Evolutionary conservation across 345 rosid genomes (phyloP), one percentile per base, ranked within the genome.

Genomic region (Atalantia buxifolia): DNA sequence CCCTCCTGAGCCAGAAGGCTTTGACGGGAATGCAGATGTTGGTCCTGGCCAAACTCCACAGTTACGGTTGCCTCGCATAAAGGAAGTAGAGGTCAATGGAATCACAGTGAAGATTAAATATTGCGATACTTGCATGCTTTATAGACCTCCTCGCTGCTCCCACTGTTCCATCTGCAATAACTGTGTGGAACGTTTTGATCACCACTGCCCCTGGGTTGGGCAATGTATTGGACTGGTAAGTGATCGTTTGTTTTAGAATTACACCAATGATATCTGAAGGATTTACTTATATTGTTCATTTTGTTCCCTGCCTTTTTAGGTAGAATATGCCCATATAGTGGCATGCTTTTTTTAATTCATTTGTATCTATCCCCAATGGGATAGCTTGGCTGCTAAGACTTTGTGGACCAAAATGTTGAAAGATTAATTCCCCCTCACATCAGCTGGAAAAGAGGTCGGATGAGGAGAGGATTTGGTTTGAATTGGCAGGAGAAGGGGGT

Each of bases 141-240:
- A 96, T 72, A 89, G 99, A 78, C 95, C 98, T 21, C 98, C 97
- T 77, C 98, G 99, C 19, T 96, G 99, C 81, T 96, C 99, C 18
- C 99, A 96, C 85, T 96, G 99, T 83, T 96, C 99, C 36, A 96
- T 96, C 81, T 96, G 99, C 89, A 96, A 96, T 79, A 96, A 96
- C 86, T 96, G 99, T 67, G 99, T 94, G 7, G 93, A 92, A 83
- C 88, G 92, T 80, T 96, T 96, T 83, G 99, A 96, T 81, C 99
- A 96, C 80, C 99, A 96, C 84, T 96, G 99, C 81, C 99, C 99
- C 77, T 96, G 99, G 99, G 99, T 96, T 76, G 98, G 99, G 81
- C 99, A 96, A 81, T 96, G 99, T 84, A 92, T 96, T 66, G 99
- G 99, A 40, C 79, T 88, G 93, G 99, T 96, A 88, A 82, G 88